phyloP scores from a whole-genome alignment of 2,329 filamentous ascomycete species.

The Penicillium hesseltinei region DNA sequence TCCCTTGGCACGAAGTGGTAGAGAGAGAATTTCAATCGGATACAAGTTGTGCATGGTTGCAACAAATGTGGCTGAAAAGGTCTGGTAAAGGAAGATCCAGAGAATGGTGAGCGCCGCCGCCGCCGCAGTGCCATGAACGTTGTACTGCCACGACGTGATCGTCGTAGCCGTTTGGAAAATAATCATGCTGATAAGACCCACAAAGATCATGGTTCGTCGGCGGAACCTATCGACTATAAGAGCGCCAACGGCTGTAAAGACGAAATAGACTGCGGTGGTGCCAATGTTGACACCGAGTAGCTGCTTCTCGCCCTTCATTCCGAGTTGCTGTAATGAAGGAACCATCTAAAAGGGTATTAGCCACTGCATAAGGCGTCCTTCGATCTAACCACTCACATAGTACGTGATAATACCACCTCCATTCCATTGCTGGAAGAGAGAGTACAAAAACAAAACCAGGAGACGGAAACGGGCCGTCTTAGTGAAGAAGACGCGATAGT shows the following conservation, averaged over 20 bases:
- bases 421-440: constrained; percentile 50
- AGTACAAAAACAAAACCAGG: constrained; percentile 47
- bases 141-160: constrained; percentile 50
- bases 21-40: constrained; percentile 46
- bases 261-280: constrained; percentile 46
- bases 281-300: constrained; percentile 47
- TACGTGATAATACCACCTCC: constrained; percentile 48
- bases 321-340: constrained; percentile 45
- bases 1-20: constrained; percentile 46
- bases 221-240: constrained; percentile 46
- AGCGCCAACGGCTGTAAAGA: constrained; percentile 47
- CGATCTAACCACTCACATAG: constrained; percentile 31
- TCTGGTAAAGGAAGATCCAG: constrained; percentile 52
- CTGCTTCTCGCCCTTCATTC: constrained; percentile 38
- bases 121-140: constrained; percentile 28
- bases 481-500: constrained; percentile 50
- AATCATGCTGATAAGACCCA: constrained; percentile 45
- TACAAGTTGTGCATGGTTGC: constrained; percentile 52
- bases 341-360: constrained; percentile 23
- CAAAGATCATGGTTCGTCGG: constrained; percentile 47
- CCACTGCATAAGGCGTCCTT: neutral
- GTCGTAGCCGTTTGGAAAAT: constrained; percentile 47
- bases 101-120: constrained; percentile 45
- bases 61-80: constrained; percentile 47
- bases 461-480: constrained; percentile 46